Evolutionary conservation across 202 grass and related monocot genomes (phyloP).

Genomic region (Musa balbisiana): DNA sequence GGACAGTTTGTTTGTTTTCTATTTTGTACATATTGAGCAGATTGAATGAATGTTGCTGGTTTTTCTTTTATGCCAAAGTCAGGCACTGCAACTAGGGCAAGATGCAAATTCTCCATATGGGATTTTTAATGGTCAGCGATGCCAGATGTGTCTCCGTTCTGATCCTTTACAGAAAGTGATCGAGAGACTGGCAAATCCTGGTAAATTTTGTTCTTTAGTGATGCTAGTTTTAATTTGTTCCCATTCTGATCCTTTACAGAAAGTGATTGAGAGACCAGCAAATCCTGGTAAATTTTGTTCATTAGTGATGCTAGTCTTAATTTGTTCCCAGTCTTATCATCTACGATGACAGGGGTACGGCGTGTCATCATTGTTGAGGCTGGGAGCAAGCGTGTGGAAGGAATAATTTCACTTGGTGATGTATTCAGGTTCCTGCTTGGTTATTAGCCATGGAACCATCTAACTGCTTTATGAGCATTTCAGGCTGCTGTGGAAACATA

Average conservation of each 20-base stretch:
- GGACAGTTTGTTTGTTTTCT: too few relatives aligned
- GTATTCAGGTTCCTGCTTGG: slow-evolving; percentile 82
- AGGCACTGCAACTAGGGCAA: slow-evolving; percentile 91
- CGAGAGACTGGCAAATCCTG: slow-evolving; percentile 91
- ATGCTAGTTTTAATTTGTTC: background rate
- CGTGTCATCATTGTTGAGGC: slow-evolving; percentile 97
- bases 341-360: slow-evolving; percentile 46
- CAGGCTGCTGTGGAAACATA: slow-evolving; percentile 24
- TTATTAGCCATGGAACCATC: slow-evolving; percentile 34
- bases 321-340: background rate
- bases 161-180: slow-evolving; percentile 90
- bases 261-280: slow-evolving; percentile 92
- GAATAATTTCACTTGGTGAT: slow-evolving; percentile 88
- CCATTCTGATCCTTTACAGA: slow-evolving; percentile 63
- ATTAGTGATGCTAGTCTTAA: background rate
- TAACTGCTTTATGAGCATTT: slow-evolving; percentile 11
- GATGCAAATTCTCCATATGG: slow-evolving; percentile 65
- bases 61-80: background rate
- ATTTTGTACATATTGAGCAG: too few relatives aligned
- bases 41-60: background rate
- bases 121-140: slow-evolving; percentile 75
- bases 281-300: slow-evolving; percentile 60
- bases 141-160: slow-evolving; percentile 91
- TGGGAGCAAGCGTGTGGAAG: slow-evolving; percentile 94
- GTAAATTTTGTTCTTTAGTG: slow-evolving; percentile 24